Evolutionary conservation across 2,329 filamentous ascomycete genomes (phyloP).

Genomic region (Arthroderma sp.): DNA sequence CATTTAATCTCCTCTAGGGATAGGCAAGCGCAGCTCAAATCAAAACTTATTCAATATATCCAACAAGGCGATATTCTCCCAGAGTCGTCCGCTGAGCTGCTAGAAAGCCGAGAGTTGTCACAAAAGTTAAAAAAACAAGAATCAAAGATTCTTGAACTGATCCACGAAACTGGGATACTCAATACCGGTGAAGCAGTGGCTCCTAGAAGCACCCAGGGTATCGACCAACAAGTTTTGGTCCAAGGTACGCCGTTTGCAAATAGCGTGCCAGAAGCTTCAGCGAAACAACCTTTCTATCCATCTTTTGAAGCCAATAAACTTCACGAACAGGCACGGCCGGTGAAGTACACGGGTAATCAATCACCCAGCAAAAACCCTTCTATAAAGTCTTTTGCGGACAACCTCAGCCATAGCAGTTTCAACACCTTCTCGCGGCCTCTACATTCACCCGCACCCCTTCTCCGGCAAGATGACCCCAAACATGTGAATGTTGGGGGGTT

Average conservation of each 20-base stretch:
- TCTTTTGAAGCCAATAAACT: background rate
- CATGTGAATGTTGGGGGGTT: background rate
- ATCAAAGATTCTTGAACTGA: constrained; percentile 20
- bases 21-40: constrained; percentile 23
- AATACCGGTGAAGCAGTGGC: constrained; percentile 2
- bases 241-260: constrained; percentile 9
- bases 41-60: constrained; percentile 23
- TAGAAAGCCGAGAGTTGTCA: constrained; percentile 20
- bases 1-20: constrained; percentile 17
- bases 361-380: no score
- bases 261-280: constrained; percentile 1
- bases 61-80: constrained; percentile 22
- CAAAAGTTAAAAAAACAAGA: constrained; percentile 24
- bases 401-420: no score
- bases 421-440: no score
- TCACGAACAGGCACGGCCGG: no score
- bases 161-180: constrained; percentile 20
- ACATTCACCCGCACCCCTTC: no score
- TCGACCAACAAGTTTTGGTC: constrained; percentile 8
- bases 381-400: no score
- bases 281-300: background rate
- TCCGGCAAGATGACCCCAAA: background rate
- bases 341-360: no score
- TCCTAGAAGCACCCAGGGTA: background rate
- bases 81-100: constrained; percentile 20